phyloP scores from a whole-genome alignment of 768 basidiomycete species.

The Tylopilus rubrobrunneus region DNA sequence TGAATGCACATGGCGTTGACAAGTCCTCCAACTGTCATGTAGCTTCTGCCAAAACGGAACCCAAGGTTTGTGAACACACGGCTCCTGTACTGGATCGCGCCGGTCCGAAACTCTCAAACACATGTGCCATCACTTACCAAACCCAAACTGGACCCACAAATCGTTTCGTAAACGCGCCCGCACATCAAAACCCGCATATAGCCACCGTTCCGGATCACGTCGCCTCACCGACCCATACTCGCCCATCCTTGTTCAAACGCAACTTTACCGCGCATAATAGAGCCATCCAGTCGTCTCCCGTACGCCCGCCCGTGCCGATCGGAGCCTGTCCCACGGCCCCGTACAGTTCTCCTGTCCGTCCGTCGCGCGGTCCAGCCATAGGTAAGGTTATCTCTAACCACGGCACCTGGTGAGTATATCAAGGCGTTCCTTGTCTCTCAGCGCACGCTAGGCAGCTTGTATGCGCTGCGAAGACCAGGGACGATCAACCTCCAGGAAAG shows the following conservation, averaged over 20 bases:
- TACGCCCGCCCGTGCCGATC: neutral
- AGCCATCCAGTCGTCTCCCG: constrained; percentile 5
- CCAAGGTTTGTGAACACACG: neutral
- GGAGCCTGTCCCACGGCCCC: neutral
- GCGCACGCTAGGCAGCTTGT: neutral
- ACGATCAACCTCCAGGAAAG: neutral
- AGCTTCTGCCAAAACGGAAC: neutral
- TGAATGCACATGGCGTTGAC: neutral
- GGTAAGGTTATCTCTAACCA: constrained; percentile 11
- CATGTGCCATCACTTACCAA: neutral
- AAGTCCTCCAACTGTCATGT: neutral
- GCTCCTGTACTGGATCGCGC: neutral
- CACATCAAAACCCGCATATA: constrained; percentile 16
- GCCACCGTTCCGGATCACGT: neutral
- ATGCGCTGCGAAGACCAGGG: neutral
- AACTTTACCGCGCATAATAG: neutral
- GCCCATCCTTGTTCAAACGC: neutral
- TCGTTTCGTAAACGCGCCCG: neutral
- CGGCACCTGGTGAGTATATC: constrained; percentile 4
- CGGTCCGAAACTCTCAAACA: neutral
- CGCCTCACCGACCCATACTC: neutral
- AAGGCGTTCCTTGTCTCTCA: constrained; percentile 4
- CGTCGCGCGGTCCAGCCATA: neutral
- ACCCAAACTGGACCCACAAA: neutral
- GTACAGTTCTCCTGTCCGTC: constrained; percentile 11